Conservation (phyloP, 2,329 filamentous ascomycete genomes). For the Ophiostoma novo-ulmi region DNA sequence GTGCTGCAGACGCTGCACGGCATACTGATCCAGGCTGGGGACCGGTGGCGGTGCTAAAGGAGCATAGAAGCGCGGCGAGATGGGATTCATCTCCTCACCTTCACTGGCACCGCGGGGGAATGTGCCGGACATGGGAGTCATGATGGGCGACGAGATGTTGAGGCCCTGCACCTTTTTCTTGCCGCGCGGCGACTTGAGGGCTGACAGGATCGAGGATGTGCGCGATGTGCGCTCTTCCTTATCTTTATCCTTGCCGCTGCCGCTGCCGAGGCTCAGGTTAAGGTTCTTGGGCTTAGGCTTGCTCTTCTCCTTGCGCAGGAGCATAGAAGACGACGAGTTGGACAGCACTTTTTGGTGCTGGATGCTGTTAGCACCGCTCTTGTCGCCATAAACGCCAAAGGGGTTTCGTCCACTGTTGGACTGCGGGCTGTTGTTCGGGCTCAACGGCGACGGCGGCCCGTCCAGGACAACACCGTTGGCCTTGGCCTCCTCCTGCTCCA, state of each 20-base stretch:
- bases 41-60: constrained; percentile 54
- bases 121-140: constrained; percentile 57
- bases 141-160: constrained; percentile 60
- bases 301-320: constrained; percentile 43
- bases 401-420: constrained; percentile 21
- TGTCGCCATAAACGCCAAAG: constrained; percentile 16
- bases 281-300: constrained; percentile 49
- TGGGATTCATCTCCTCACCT: constrained; percentile 52
- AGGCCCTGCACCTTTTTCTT: constrained; percentile 51
- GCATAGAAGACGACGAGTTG: constrained; percentile 33
- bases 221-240: constrained; percentile 48
- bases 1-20: constrained; percentile 14
- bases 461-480: constrained; percentile 50
- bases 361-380: neutral
- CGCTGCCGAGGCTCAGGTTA: constrained; percentile 38
- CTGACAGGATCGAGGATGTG: constrained; percentile 55
- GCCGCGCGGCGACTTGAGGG: constrained; percentile 55
- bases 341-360: constrained; percentile 25
- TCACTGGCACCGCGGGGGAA: constrained; percentile 51
- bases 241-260: neutral
- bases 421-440: constrained; percentile 25
- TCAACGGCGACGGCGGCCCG: constrained; percentile 37
- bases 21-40: constrained; percentile 41
- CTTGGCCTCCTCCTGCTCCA: constrained; percentile 77
- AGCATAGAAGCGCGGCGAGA: constrained; percentile 55